Evolutionary conservation across 23 red algal species (phyloP).

Genomic region (Gracilaria vermiculophylla): DNA sequence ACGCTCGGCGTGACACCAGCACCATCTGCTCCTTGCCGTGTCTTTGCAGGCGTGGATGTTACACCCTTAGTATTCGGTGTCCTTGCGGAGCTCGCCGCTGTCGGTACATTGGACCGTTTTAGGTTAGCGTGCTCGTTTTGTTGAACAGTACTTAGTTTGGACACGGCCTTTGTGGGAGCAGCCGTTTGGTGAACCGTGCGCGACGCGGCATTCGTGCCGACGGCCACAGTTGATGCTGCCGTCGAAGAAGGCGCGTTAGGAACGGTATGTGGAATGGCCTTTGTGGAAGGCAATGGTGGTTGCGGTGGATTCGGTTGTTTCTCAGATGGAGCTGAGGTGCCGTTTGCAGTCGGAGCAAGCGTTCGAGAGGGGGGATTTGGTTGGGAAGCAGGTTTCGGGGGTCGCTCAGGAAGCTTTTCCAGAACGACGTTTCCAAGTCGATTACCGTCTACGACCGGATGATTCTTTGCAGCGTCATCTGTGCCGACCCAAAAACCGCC

Average conservation of each 20-base stretch:
- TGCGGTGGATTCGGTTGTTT: background rate
- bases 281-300: background rate
- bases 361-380: background rate
- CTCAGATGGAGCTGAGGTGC: background rate
- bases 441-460: background rate
- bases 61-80: background rate
- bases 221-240: background rate
- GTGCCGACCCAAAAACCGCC: conserved; percentile 29
- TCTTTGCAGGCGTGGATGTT: background rate
- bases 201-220: background rate
- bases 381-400: background rate
- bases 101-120: background rate
- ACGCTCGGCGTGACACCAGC: no score
- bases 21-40: background rate
- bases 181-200: background rate
- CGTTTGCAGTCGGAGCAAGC: background rate
- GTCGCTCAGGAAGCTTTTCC: background rate
- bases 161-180: background rate
- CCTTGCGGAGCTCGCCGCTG: background rate
- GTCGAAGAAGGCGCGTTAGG: background rate
- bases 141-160: background rate
- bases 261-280: background rate
- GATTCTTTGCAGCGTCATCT: background rate
- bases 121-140: background rate
- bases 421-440: conserved; percentile 32